Evolutionary conservation across 2,329 filamentous ascomycete genomes (phyloP), one percentile per base, ranked within the genome.

Genomic region (Fusarium continuum): DNA sequence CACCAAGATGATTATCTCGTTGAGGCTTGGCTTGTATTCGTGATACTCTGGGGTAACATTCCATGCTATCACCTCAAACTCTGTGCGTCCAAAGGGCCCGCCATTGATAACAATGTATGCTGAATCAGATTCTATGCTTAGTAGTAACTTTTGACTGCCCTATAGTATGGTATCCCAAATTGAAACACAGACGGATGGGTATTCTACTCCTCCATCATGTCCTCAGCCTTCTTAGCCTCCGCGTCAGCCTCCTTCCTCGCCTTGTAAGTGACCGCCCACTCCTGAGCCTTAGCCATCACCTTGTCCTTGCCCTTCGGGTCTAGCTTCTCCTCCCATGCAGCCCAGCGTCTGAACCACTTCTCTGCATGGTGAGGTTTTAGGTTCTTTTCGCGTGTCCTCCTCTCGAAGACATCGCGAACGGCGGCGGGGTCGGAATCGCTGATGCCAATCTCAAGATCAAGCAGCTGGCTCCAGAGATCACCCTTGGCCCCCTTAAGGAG

Each of bases 261-360:
- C 75, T 80, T 80, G 65, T 76, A 79, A 41, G 77, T 72, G 45
- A 83, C 86, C 26, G 89, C 88, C 83, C 89, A 94, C 67, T 90
- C 88, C 72, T 84, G 85, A 34, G 91, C 91, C 75, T 88, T 83
- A 22, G 84, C 88, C 79, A 88, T 88, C 31, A 93, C 90, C 70
- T 83, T 85, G 69, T 91, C 89, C 65, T 86, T 83, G 65, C 84
- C 85, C 83, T 91, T 78, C 58, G 83, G 80, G 3, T 91, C 92
- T 55, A 86, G 79, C 74, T 84, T 85, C 78, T 90, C 88, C 80
- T 99, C 95, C 86, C 92, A 98, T 67, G 90, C 87, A 54, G 90
- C 85, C 95, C 95, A 99, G 68, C 91, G 86, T 79, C 92, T 92
- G 79, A 98, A 99, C 82, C 96, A 91, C 73, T 88, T 90, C 79